These are phyloP conservation scores for Conoideocrella luteorostrata DNA, from an alignment of 2,329 filamentous ascomycete genomes.

Conservation along the genomic window DNA sequence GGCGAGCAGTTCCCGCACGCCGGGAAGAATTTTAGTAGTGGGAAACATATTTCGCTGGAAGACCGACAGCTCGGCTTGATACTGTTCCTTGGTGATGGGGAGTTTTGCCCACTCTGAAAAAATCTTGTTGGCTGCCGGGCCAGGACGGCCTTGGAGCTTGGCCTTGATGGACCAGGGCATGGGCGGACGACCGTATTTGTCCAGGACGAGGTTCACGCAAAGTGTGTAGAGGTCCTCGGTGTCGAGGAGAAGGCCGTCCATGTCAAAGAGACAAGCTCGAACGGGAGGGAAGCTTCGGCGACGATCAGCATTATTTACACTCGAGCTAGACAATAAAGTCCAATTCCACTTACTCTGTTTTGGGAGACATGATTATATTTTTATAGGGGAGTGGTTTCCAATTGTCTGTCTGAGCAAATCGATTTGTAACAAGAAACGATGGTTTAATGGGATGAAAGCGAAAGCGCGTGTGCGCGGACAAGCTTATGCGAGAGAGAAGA, in stretches of 20 bases:
- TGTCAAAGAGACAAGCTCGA: constrained; percentile 93
- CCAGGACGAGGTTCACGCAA: constrained; percentile 76
- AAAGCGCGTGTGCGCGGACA: too few species aligned
- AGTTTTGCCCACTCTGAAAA: constrained; percentile 78
- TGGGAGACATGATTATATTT: constrained; percentile 31
- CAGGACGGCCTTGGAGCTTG: constrained; percentile 60
- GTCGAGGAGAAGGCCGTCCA: constrained; percentile 94
- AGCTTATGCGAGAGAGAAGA: too few species aligned
- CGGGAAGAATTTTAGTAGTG: constrained; percentile 67
- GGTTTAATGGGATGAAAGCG: too few species aligned
- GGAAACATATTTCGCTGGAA: constrained; percentile 71
- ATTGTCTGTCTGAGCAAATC: too few species aligned
- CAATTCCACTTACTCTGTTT: constrained; percentile 35
- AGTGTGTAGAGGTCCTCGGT: constrained; percentile 85
- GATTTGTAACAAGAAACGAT: too few species aligned
- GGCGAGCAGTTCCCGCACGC: constrained; percentile 62
- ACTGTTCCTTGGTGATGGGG: constrained; percentile 67
- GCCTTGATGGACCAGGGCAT: constrained; percentile 96
- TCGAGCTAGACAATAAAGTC: background rate
- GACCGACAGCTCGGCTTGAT: constrained; percentile 48
- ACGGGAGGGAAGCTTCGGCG: constrained; percentile 65
- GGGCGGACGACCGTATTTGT: constrained; percentile 62
- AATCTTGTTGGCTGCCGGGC: constrained; percentile 45
- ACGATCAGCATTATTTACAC: background rate
- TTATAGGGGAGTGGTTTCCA: too few species aligned